Base-by-base conservation (phyloP, 495 filamentous ascomycete genomes). In the Penicillium psychrofluorescens region DNA sequence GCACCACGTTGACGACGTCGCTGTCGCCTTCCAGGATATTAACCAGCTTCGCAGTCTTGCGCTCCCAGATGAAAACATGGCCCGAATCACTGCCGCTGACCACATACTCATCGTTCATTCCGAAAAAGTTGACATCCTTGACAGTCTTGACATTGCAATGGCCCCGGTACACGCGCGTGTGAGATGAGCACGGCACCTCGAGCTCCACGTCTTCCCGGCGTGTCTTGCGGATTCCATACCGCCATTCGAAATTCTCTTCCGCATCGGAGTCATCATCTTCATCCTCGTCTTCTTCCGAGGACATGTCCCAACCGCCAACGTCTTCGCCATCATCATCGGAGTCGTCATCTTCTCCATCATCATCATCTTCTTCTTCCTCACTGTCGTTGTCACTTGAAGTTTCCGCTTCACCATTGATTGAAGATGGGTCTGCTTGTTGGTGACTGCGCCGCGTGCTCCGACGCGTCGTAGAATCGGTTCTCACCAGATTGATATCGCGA, bases 91-190 rank as follows among this genome's bases (percentile, higher is more conserved):
- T 79, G 11, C 84, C 84, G 40, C 77, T 81, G 10, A 87, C 81
- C 4, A 88, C 82, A 48, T 86, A 88, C 50, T 88, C 82, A 51
- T 88, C 84, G 37, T 85, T 62, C 39, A 84, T 59, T 0, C 84
- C 84, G 42, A 79, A 85, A 61, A 77, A 88, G 42, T 86, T 86
- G 41, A 83, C 76, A 58, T 88, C 84, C 50, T 88, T 88, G 41
- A 87, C 81, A 0, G 84, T 88, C 49, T 79, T 77, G 40, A 84
- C 70, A 44, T 88, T 88, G 65, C 83, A 85, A 56, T 86, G 84
- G 14, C 84, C 84, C 7, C 67, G 64, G 53, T 85, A 88, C 31
- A 66, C 48, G 28, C 72, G 69, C 1, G 74, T 83, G 44, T 84
- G 78, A 4, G 78, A 55, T 29, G 63, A 71, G 49, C 78, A 79